A percentile compares a stretch with the other conserved stretches of the same genome.
phyloP scores from a whole-genome alignment of 306 rosid genomes.

The Hippophae rhamnoides region DNA sequence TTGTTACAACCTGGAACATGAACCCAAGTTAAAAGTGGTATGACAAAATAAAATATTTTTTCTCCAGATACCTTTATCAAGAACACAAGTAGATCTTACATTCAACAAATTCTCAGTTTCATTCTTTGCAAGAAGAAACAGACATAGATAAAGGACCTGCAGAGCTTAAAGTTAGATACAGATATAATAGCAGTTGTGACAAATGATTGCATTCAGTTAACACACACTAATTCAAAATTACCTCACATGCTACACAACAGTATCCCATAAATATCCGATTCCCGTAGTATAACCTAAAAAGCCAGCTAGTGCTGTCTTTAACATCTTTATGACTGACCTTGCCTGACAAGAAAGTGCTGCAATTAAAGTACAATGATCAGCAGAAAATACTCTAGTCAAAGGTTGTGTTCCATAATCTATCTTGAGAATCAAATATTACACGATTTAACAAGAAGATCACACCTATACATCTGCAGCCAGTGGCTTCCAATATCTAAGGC shows the following conservation, averaged over 20 bases:
- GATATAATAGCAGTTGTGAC: not conserved
- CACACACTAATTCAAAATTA: constrained; percentile 18
- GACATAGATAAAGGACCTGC: constrained; percentile 75
- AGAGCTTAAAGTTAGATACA: constrained; percentile 14
- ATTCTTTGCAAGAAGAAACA: constrained; percentile 65
- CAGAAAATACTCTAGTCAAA: not conserved
- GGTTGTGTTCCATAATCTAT: not conserved
- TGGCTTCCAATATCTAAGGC: constrained; percentile 95
- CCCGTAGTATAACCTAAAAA: constrained; percentile 81
- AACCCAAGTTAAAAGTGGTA: constrained; percentile 18
- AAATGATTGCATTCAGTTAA: not conserved
- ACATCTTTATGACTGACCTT: constrained; percentile 64
- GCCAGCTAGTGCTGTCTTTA: constrained; percentile 93
- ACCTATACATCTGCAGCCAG: constrained; percentile 99
- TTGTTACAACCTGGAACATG: constrained; percentile 49
- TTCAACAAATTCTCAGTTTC: constrained; percentile 52
- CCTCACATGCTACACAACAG: constrained; percentile 96
- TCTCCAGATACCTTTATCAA: constrained; percentile 7
- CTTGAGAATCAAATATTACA: constrained; percentile 1
- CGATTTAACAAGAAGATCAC: constrained; percentile 1
- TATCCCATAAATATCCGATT: constrained; percentile 96
- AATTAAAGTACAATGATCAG: constrained; percentile 17
- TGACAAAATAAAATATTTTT: constrained; percentile 3
- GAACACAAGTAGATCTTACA: constrained; percentile 35
- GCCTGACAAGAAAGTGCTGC: constrained; percentile 65